Percentiles rank a stretch among this genome's conserved stretches.
phyloP scores from a whole-genome alignment of 1,139 yeast genomes.

The Suhomyces anneliseae region DNA sequence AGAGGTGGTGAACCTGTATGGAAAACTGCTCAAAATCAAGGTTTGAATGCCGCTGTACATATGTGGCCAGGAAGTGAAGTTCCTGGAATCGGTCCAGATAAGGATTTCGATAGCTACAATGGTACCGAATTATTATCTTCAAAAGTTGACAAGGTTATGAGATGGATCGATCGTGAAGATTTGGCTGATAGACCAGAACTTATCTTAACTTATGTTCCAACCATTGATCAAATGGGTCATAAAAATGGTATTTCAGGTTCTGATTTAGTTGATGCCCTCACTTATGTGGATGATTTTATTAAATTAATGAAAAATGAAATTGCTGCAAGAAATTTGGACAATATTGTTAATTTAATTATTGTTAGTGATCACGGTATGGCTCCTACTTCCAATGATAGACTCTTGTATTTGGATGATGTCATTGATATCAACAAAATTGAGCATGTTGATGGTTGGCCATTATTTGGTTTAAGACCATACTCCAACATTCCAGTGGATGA shows the following conservation, averaged over 20 bases:
- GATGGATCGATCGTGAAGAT: conserved; percentile 63
- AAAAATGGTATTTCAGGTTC: conserved; percentile 64
- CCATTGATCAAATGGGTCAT: conserved; percentile 76
- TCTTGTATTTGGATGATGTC: conserved; percentile 68
- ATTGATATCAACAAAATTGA: conserved; percentile 55
- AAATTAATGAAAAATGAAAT: conserved; percentile 51
- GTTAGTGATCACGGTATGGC: conserved; percentile 96
- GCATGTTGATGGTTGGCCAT: conserved; percentile 87
- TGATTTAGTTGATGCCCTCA: conserved; percentile 54
- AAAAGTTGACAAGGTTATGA: conserved; percentile 57
- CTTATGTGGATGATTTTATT: conserved; percentile 65
- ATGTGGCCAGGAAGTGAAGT: conserved; percentile 98
- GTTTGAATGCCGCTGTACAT: conserved; percentile 73
- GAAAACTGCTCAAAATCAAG: conserved; percentile 71
- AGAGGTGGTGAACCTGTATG: conserved; percentile 85
- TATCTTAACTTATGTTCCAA: conserved; percentile 78
- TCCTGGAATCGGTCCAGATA: conserved; percentile 44
- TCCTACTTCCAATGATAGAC: conserved; percentile 68
- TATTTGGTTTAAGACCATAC: conserved; percentile 70
- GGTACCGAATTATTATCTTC: conserved; percentile 58
- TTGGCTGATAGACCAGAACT: conserved; percentile 66
- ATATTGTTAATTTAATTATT: conserved; percentile 69
- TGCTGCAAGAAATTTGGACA: conserved; percentile 52
- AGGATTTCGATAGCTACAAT: conserved; percentile 61
- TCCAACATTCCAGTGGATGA: conserved; percentile 33